Evolutionary conservation across 2,329 filamentous ascomycete species (phyloP), one percentile per base, ranked within the genome.

Genomic region (Cladophialophora exuberans): DNA sequence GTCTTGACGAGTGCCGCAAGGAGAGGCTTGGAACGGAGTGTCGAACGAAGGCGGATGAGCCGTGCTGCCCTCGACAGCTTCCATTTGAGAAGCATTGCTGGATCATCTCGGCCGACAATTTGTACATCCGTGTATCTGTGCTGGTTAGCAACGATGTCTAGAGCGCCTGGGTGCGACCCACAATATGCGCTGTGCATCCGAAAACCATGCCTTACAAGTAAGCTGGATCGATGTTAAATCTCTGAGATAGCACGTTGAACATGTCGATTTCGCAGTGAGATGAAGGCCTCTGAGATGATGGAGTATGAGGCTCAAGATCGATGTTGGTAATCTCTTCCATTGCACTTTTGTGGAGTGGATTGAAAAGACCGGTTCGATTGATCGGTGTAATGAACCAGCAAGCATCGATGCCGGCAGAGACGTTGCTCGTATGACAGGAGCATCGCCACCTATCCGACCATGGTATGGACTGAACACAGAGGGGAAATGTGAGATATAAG

Each of bases 161-260:
- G 36, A 11, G 23, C 13, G 17, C 25, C 17, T 18, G 4, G 47
- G 2, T 22, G 11, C 54, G 66, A 74, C 23, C 72, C 72, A 84
- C 77, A 84, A 67, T 62, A 72, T 72, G 47, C 70, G 69, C 61
- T 76, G 74, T 9, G 80, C 79, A 11, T 75, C 74, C 58, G 74
- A 76, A 61, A 82, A 76, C 82, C 81, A 85, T n/a, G 74, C 69
- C 49, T 79, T 79, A 60, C 77, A 82, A 15, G 79, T 81, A 57
- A 83, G 66, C 43, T 79, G 76, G 25, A 84, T 69, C 43, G 75
- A 75, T 59, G 76, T 73, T 17, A 85, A 66, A 64, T 85, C 82
- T 52, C 73, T 73, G 59, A 82, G 72, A 57, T 79, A 81, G 62
- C 81, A 83, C 49, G 78, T 76, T 39, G 76, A 70, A 64, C 82